phyloP scores from a whole-genome alignment of 2,329 filamentous ascomycete species.

The Lecanicillium sp. region DNA sequence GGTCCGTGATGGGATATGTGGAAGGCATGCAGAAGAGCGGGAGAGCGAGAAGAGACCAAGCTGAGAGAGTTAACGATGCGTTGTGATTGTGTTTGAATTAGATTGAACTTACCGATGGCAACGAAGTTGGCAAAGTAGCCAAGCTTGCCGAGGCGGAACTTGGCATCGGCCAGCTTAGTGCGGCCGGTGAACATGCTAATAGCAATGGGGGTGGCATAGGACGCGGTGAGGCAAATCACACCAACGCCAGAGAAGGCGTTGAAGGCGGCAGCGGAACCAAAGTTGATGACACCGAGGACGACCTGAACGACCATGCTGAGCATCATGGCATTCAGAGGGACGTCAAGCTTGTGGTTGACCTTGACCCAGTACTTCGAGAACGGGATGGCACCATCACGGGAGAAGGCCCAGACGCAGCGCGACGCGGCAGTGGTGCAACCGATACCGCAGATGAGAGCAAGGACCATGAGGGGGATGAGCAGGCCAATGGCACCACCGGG shows the following conservation, averaged over 20 bases:
- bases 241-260: conserved; percentile 66
- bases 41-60: conserved; percentile 62
- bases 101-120: conserved; percentile 51
- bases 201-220: conserved; percentile 61
- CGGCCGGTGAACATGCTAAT: conserved; percentile 58
- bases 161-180: conserved; percentile 48
- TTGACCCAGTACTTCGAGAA: conserved; percentile 55
- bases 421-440: conserved; percentile 64
- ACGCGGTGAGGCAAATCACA: conserved; percentile 62
- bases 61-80: conserved; percentile 28
- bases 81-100: not conserved
- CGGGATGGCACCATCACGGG: conserved; percentile 64
- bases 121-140: conserved; percentile 58
- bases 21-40: conserved; percentile 71
- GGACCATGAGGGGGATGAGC: conserved; percentile 57
- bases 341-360: conserved; percentile 56
- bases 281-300: conserved; percentile 60
- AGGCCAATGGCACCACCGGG: conserved; percentile 57
- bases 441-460: conserved; percentile 61
- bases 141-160: conserved; percentile 56
- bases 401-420: conserved; percentile 63
- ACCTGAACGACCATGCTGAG: conserved; percentile 61
- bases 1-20: conserved; percentile 50
- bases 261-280: conserved; percentile 63
- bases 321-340: conserved; percentile 68